A percentile compares a stretch with the other conserved stretches of the same genome.
These are phyloP conservation scores for Boletales sp. DNA, from an alignment of 768 basidiomycete genomes.

Conservation along the genomic window DNA sequence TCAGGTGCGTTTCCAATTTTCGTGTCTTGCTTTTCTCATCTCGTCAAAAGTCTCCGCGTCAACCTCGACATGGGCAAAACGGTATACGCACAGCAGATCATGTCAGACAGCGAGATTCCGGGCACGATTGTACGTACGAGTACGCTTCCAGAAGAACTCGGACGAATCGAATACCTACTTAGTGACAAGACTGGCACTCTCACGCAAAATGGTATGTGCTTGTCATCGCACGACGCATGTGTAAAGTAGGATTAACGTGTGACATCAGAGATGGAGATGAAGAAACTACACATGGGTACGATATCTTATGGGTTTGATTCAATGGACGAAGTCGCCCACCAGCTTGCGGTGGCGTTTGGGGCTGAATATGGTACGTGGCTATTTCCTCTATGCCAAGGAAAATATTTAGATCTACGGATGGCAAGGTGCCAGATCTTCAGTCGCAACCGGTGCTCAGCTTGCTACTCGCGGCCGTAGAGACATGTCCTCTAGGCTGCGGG, in stretches of 20 bases:
- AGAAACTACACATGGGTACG: conserved; percentile 97
- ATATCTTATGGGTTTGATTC: conserved; percentile 95
- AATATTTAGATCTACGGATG: conserved; percentile 5
- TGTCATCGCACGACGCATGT: not conserved
- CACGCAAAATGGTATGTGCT: conserved; percentile 84
- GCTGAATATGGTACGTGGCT: conserved; percentile 48
- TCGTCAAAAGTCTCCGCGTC: conserved; percentile 74
- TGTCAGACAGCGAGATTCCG: conserved; percentile 90
- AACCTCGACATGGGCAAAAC: conserved; percentile 99
- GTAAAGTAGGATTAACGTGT: not conserved
- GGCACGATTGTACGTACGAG: conserved; percentile 96
- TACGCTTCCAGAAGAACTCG: conserved; percentile 94
- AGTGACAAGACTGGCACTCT: conserved; percentile 98
- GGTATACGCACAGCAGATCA: conserved; percentile 93
- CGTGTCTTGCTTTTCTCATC: not conserved
- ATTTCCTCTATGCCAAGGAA: not conserved
- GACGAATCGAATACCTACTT: conserved; percentile 90
- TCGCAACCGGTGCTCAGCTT: conserved; percentile 76
- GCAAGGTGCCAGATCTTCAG: conserved; percentile 47
- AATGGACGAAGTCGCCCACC: conserved; percentile 98
- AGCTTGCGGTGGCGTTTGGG: conserved; percentile 83
- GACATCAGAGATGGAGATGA: conserved; percentile 94
- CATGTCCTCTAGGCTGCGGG: conserved; percentile 90
- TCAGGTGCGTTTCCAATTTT: conserved; percentile 62
- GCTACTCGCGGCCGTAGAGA: conserved; percentile 86